Evolutionary conservation across 2,329 filamentous ascomycete species (phyloP).

Genomic region (Zalaria sp.): DNA sequence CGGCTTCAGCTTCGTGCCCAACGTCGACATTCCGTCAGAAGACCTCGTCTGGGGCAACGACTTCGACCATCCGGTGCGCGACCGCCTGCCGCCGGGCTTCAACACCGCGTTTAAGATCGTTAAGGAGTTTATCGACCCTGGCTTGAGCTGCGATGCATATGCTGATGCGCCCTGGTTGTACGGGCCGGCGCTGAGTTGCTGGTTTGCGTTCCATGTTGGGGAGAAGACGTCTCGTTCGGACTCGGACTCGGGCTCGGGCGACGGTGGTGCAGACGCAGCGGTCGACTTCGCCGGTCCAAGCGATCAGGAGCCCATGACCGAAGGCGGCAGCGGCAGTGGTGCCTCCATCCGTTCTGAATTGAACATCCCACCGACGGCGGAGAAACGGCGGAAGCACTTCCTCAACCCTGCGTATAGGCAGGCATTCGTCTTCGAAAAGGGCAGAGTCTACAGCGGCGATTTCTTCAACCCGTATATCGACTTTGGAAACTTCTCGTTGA

Average conservation of each 20-base stretch:
- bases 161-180: conserved; percentile 78
- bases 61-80: conserved; percentile 75
- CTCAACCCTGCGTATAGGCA: conserved; percentile 20
- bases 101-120: conserved; percentile 72
- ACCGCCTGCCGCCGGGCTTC: conserved; percentile 73
- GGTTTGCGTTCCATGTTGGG: conserved; percentile 18
- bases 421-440: conserved; percentile 27
- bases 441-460: conserved; percentile 28
- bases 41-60: conserved; percentile 88
- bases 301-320: conserved; percentile 18
- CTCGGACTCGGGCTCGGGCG: too few species aligned
- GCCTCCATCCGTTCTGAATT: conserved; percentile 14
- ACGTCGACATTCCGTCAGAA: conserved; percentile 45
- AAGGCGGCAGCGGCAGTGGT: conserved; percentile 27
- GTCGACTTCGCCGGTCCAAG: conserved; percentile 14
- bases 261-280: conserved; percentile 4
- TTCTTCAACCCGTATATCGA: conserved; percentile 36
- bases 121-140: conserved; percentile 81
- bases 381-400: conserved; percentile 32
- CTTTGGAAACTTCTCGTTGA: conserved; percentile 30
- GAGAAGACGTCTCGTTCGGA: conserved; percentile 5
- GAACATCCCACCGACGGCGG: conserved; percentile 22
- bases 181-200: conserved; percentile 42
- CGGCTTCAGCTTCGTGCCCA: conserved; percentile 61
- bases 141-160: conserved; percentile 76